Evolutionary conservation across 2,329 filamentous ascomycete genomes (phyloP).

Genomic region (Celoporthe dispersa): DNA sequence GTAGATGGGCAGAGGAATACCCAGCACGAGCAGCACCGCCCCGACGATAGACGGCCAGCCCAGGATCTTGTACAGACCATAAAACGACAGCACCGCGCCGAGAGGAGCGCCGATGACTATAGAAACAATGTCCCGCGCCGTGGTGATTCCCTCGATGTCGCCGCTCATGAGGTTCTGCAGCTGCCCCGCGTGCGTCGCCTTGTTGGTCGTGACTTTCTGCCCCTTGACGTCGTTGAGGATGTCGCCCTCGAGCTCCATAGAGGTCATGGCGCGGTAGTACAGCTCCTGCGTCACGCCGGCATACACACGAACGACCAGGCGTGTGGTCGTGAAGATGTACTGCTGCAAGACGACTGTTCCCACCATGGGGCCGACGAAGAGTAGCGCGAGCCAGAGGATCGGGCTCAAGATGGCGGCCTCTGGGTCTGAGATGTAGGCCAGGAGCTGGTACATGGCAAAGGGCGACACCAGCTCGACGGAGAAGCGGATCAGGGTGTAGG

Average conservation of each 20-base stretch:
- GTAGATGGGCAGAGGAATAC: slow-evolving; percentile 54
- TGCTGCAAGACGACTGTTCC: slow-evolving; percentile 59
- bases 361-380: slow-evolving; percentile 55
- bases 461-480: slow-evolving; percentile 55
- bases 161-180: slow-evolving; percentile 58
- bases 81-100: slow-evolving; percentile 51
- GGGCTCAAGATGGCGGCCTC: slow-evolving; percentile 32
- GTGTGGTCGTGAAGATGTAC: slow-evolving; percentile 61
- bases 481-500: slow-evolving; percentile 45
- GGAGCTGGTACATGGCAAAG: slow-evolving; percentile 57
- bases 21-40: slow-evolving; percentile 50
- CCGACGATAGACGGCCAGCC: slow-evolving; percentile 61
- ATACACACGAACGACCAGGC: slow-evolving; percentile 60
- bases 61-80: slow-evolving; percentile 59
- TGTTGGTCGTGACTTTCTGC: slow-evolving; percentile 30
- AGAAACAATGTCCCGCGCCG: slow-evolving; percentile 55
- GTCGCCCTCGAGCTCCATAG: slow-evolving; percentile 62
- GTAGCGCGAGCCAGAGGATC: slow-evolving; percentile 54
- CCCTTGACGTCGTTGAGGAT: slow-evolving; percentile 44
- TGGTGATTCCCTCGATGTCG: slow-evolving; percentile 60
- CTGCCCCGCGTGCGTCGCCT: slow-evolving; percentile 33
- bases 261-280: slow-evolving; percentile 58
- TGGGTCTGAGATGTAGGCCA: slow-evolving; percentile 55
- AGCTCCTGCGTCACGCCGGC: slow-evolving; percentile 62
- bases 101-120: slow-evolving; percentile 50